Percentiles rank a stretch among this genome's conserved stretches.
phyloP scores from a whole-genome alignment of 768 basidiomycete genomes.

The Rhizopogon vulgaris region DNA sequence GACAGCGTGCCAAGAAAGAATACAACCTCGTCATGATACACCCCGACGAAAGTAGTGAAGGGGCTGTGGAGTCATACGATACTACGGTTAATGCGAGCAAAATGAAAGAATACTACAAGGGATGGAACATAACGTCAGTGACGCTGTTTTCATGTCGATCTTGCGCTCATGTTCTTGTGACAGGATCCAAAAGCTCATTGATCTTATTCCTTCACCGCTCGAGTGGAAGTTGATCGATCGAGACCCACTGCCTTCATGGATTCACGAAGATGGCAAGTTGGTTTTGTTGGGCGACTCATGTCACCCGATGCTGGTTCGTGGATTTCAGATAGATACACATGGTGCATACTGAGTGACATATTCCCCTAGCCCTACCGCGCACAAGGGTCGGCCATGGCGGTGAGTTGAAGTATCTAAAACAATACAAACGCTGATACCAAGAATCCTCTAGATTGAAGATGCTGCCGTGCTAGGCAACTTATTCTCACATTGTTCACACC shows the following conservation, averaged over 20 bases:
- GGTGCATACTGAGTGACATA: background rate
- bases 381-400: slow-evolving; percentile 52
- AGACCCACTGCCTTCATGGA: slow-evolving; percentile 41
- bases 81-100: slow-evolving; percentile 35
- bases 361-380: slow-evolving; percentile 41
- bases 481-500: slow-evolving; percentile 39
- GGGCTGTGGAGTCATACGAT: slow-evolving; percentile 35
- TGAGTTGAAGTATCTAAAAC: slow-evolving; percentile 15
- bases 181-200: slow-evolving; percentile 41
- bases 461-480: slow-evolving; percentile 40
- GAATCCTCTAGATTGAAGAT: slow-evolving; percentile 25
- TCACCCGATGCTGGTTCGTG: slow-evolving; percentile 45
- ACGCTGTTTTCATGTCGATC: background rate
- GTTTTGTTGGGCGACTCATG: slow-evolving; percentile 49
- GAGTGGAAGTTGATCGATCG: slow-evolving; percentile 46
- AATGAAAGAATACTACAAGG: slow-evolving; percentile 41
- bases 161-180: background rate
- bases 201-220: slow-evolving; percentile 38
- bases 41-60: slow-evolving; percentile 30
- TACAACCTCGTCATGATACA: slow-evolving; percentile 44
- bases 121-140: slow-evolving; percentile 43
- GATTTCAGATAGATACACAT: background rate
- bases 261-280: slow-evolving; percentile 37
- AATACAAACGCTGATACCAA: slow-evolving; percentile 1
- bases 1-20: slow-evolving; percentile 30